Evolutionary conservation across 345 rosid genomes (phyloP).

Genomic region (Melastoma malabathricum): DNA sequence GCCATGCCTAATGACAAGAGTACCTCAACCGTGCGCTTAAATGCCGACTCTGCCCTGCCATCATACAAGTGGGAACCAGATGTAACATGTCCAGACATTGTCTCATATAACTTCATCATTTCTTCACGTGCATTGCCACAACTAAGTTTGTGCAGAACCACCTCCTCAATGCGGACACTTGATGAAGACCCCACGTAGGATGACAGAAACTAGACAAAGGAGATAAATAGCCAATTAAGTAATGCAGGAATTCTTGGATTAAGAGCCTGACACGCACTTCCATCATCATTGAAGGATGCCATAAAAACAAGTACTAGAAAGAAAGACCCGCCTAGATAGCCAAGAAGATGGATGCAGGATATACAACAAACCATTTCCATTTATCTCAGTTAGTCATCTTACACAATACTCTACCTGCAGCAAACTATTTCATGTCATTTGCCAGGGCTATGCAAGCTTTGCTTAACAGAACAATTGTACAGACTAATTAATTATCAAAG

Average conservation of each 20-base stretch:
- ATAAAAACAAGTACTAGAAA: no score
- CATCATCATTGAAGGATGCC: no score
- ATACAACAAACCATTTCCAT: no score
- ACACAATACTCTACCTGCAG: no score
- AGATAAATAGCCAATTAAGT: slow-evolving; percentile 4
- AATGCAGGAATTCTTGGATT: not conserved
- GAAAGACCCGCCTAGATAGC: no score
- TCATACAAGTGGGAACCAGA: no score
- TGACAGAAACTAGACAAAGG: slow-evolving; percentile 36
- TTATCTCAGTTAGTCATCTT: no score
- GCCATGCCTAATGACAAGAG: no score
- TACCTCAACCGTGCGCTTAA: no score
- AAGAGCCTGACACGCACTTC: not conserved
- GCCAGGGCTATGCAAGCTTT: not conserved
- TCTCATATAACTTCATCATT: slow-evolving; percentile 52
- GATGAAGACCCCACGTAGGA: slow-evolving; percentile 89
- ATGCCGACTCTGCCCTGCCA: no score
- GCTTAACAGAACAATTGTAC: not conserved
- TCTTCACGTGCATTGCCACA: slow-evolving; percentile 68
- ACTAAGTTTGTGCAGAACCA: slow-evolving; percentile 29
- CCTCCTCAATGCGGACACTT: slow-evolving; percentile 61
- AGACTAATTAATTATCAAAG: not conserved
- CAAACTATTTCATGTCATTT: no score
- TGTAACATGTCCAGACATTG: slow-evolving; percentile 10
- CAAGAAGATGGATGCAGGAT: no score